Evolutionary conservation across 2,329 filamentous ascomycete genomes (phyloP), one percentile per base, ranked within the genome.

Genomic region (Neonectria sp.): DNA sequence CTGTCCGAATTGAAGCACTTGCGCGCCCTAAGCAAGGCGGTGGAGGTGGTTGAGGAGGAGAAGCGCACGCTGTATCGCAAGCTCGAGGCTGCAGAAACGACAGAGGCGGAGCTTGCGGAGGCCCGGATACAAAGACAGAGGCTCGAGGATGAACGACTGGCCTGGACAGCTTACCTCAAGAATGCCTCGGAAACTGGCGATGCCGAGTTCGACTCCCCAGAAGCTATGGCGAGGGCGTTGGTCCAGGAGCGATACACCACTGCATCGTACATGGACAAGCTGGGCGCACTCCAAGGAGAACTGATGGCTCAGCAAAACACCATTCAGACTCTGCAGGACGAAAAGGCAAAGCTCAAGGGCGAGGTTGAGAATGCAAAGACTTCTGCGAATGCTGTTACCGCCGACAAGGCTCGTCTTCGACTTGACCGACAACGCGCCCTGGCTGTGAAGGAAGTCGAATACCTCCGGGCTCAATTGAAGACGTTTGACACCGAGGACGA

Each of bases 11-110:
- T 99, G 40, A 94, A 93, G 73, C 92, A 95, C 72, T 86, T 97
- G 43, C 91, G 95, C 15, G 93, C 95, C 72, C 83, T 92, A 4
- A 91, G 95, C 79, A 95, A 93, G 81, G 94, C 93, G n/a, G 91
- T 97, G 2, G 94, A 97, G 76, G 89, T 99, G 2, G 93, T 98
- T 0, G 95, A 99, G 78, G 96, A 99, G 79, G 95, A 99, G 83
- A 98, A 98, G 84, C 88, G 93, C 68, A 89, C 90, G 0, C 83
- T 99, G 25, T 92, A 96, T 79, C 90, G 91, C 35, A 94, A 91
- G 76, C 79, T 99, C 1, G 90, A 94, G 67, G 85, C 92, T 43
- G 92, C 95, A 80, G 90, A 93, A 64, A 86, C 89, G 13, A 76
- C 97, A 11, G 90, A 96, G 75, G 86, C 89, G 31, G 93, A 98